Evolutionary conservation across 495 filamentous ascomycete genomes (phyloP).

Genomic region (Neurospora hispaniola): DNA sequence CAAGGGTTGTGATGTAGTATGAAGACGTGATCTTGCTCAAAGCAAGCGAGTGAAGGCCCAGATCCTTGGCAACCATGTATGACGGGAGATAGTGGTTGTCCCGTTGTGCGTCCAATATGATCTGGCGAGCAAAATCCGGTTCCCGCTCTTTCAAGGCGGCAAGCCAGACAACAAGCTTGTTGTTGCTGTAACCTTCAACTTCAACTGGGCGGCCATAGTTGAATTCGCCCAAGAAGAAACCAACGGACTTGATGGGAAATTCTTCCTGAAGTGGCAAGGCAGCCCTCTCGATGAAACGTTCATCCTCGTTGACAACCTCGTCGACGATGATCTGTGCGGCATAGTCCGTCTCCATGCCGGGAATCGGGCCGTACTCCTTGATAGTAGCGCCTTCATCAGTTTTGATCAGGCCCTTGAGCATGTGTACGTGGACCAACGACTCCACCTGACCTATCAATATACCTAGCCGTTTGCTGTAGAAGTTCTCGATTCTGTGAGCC

Average conservation of each 20-base stretch:
- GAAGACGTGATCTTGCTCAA: slow-evolving; percentile 93
- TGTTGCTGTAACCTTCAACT: slow-evolving; percentile 60
- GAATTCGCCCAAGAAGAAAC: slow-evolving; percentile 94
- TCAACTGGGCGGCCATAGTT: slow-evolving; percentile 85
- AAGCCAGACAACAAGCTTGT: slow-evolving; percentile 68
- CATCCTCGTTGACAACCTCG: slow-evolving; percentile 81
- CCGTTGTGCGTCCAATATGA: slow-evolving; percentile 56
- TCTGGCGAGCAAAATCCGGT: slow-evolving; percentile 65
- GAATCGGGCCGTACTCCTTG: slow-evolving; percentile 87
- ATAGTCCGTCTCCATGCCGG: slow-evolving; percentile 84
- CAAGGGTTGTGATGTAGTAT: slow-evolving; percentile 71
- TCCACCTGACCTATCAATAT: slow-evolving; percentile 82
- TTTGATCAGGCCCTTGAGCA: slow-evolving; percentile 82
- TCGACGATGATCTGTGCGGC: slow-evolving; percentile 86
- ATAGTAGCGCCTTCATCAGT: slow-evolving; percentile 82
- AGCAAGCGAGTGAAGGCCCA: slow-evolving; percentile 74
- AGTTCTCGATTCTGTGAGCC: slow-evolving; percentile 67
- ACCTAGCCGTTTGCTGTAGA: slow-evolving; percentile 82
- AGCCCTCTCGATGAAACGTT: slow-evolving; percentile 79
- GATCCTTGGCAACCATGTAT: slow-evolving; percentile 68
- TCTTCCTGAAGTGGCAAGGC: slow-evolving; percentile 85
- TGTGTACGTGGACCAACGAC: slow-evolving; percentile 80
- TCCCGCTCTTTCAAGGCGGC: slow-evolving; percentile 57
- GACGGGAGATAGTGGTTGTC: slow-evolving; percentile 72
- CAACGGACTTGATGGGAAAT: slow-evolving; percentile 68